Base-by-base conservation (phyloP, 148 eudicot species). In the Suaeda aralocaspica region DNA sequence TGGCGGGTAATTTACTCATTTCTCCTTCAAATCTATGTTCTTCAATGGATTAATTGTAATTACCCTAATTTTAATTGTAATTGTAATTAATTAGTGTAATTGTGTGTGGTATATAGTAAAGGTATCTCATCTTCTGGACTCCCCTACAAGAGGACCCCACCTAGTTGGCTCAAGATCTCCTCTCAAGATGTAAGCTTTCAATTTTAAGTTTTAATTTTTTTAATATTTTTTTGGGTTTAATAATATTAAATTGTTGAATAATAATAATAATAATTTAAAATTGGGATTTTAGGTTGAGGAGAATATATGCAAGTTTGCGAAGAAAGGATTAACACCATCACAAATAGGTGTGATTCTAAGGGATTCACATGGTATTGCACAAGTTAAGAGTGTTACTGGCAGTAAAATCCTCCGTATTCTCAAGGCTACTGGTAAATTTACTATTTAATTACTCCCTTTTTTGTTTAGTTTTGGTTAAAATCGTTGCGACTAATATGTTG, bases 291-390 rank as follows among this genome's bases (percentile, higher is more conserved):
- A 76, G 79, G 79, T 77, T n/a, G 81, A 78, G 12, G 81, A 78
- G 2, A 78, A 57, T 34, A 78, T 78, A 4, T 78, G 77, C 66
- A 78, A 78, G 77, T 78, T 78, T 56, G 81, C 81, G 5, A 78
- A 78, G 70, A 78, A 78, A 74, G 81, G 81, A 25, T 57, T 78
- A 19, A 78, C 81, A 2, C 84, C 84, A 1, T 77, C 81, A 1
- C 81, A 77, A 76, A 81, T 81, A 59, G 81, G 81, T 71, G 84
- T 81, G 21, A 77, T 81, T 61, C 76, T 81, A 19, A 74, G 81
- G 73, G 84, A 81, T 57, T 81, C 84, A n/a, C 84, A 81, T 26
- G 84, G 84, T 73, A 81, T 81, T 74, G 84, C 81, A 48, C 81
- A 81, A 56, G 84, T 77, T 26, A 77, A 66, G 60, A 66, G 73